phyloP scores from a whole-genome alignment of 2,329 filamentous ascomycete genomes.

The Blastomyces percursus region DNA sequence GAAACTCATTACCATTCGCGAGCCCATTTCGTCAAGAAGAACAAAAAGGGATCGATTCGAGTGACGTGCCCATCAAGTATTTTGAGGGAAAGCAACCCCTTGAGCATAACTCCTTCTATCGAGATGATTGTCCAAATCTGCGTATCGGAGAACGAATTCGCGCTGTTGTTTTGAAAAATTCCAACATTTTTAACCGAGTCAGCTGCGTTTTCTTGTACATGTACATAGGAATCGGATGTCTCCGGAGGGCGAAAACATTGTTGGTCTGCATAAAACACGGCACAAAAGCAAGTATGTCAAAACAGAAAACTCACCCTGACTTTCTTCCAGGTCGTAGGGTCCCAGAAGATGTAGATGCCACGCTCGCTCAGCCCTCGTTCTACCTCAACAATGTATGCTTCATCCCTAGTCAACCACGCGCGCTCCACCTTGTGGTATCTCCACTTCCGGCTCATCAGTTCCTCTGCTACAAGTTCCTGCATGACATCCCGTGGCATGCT shows the following conservation, averaged over 20 bases:
- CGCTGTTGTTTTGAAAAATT: constrained; percentile 21
- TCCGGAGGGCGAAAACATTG: neutral
- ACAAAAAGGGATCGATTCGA: no score
- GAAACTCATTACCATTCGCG: neutral
- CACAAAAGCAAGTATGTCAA: neutral
- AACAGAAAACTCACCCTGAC: constrained; percentile 30
- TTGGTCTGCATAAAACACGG: constrained; percentile 9
- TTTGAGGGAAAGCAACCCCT: constrained; percentile 25
- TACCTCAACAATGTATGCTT: constrained; percentile 38
- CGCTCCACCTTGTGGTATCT: constrained; percentile 43
- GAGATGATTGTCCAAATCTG: constrained; percentile 39
- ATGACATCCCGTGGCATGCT: constrained; percentile 54
- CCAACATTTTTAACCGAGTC: neutral
- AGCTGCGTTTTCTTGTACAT: neutral
- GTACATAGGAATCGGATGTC: neutral
- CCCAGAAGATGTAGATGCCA: constrained; percentile 43
- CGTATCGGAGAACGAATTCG: constrained; percentile 40
- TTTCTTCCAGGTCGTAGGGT: constrained; percentile 41
- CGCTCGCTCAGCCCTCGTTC: constrained; percentile 39
- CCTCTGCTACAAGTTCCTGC: constrained; percentile 54
- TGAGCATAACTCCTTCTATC: constrained; percentile 29
- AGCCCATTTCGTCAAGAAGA: neutral
- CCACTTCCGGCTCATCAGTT: constrained; percentile 47
- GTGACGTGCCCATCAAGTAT: constrained; percentile 9
- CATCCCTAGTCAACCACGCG: constrained; percentile 42